These are phyloP conservation scores for Gloeostereum incarnatum DNA, from an alignment of 768 basidiomycete genomes.

Conservation along the genomic window DNA sequence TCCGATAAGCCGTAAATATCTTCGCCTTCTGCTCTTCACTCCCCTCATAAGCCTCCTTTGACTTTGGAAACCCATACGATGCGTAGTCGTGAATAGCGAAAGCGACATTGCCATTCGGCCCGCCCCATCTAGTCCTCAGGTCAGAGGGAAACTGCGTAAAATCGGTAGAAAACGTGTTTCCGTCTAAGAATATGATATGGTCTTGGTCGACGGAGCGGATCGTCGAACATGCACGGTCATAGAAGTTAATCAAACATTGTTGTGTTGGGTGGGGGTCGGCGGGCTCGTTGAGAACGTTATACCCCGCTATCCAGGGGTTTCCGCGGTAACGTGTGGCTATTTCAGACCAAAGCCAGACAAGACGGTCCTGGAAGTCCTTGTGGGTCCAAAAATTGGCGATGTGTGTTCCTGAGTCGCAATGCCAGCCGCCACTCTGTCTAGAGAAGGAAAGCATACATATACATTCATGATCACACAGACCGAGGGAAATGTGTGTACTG, in stretches of 20 bases:
- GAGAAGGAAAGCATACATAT: slow-evolving; percentile 14
- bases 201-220: slow-evolving; percentile 63
- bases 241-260: slow-evolving; percentile 46
- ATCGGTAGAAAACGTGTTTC: slow-evolving; percentile 77
- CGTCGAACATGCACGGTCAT: slow-evolving; percentile 44
- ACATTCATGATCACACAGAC: slow-evolving; percentile 73
- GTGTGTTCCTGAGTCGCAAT: slow-evolving; percentile 39
- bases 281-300: slow-evolving; percentile 81
- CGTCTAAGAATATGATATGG: slow-evolving; percentile 75
- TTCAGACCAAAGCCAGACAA: slow-evolving; percentile 69
- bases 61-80: slow-evolving; percentile 59
- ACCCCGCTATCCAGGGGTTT: slow-evolving; percentile 81
- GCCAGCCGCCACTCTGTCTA: slow-evolving; percentile 16
- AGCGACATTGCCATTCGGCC: no score
- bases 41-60: slow-evolving; percentile 44
- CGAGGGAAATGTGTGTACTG: slow-evolving; percentile 74
- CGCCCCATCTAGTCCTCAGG: slow-evolving; percentile 47
- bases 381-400: slow-evolving; percentile 63
- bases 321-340: slow-evolving; percentile 67
- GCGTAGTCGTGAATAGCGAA: slow-evolving; percentile 79
- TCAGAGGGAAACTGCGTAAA: slow-evolving; percentile 69
- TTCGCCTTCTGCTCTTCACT: slow-evolving; percentile 42
- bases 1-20: slow-evolving; percentile 51
- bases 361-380: slow-evolving; percentile 78
- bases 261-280: slow-evolving; percentile 61